Evolutionary conservation across 345 rosid species (phyloP).

Genomic region (Clarkia xantiana): DNA sequence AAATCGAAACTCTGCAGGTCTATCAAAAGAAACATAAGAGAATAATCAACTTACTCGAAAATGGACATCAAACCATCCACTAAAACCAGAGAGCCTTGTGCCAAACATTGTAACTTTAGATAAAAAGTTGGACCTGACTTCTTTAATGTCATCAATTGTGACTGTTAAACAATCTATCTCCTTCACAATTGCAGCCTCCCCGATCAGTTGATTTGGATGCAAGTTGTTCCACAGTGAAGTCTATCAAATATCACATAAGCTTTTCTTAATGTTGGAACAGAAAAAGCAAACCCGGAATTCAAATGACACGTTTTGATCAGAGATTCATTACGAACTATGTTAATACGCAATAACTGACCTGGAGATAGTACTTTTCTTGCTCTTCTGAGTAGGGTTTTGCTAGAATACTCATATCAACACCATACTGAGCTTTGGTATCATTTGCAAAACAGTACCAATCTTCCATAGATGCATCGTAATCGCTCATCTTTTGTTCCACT

Average conservation of each 20-base stretch:
- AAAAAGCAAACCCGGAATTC: too few species aligned
- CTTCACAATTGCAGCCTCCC: constrained; percentile 50
- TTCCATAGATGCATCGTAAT: constrained; percentile 66
- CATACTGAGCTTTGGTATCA: constrained; percentile 52
- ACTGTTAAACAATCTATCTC: constrained; percentile 87
- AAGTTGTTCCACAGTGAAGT: constrained; percentile 91
- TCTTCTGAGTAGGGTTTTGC: constrained; percentile 61
- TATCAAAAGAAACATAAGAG: background rate
- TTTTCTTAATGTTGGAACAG: too few species aligned
- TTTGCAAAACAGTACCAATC: constrained; percentile 65
- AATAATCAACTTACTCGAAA: constrained; percentile 52
- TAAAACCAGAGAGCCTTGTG: constrained; percentile 63
- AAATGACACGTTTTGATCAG: too few species aligned
- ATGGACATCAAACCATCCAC: constrained; percentile 98
- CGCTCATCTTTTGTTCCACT: constrained; percentile 48
- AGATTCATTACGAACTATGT: too few species aligned
- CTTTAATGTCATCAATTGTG: constrained; percentile 48
- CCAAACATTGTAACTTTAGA: constrained; percentile 32
- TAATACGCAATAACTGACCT: constrained; percentile 23
- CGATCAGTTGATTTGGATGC: constrained; percentile 81
- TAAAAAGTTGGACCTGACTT: constrained; percentile 45
- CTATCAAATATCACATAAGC: constrained; percentile 18
- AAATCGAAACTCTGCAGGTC: too few species aligned
- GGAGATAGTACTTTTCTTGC: constrained; percentile 75
- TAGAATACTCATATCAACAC: constrained; percentile 72